Evolutionary conservation across 768 basidiomycete genomes (phyloP), one percentile per base, ranked within the genome.

Genomic region (Lyophyllum shimeji): DNA sequence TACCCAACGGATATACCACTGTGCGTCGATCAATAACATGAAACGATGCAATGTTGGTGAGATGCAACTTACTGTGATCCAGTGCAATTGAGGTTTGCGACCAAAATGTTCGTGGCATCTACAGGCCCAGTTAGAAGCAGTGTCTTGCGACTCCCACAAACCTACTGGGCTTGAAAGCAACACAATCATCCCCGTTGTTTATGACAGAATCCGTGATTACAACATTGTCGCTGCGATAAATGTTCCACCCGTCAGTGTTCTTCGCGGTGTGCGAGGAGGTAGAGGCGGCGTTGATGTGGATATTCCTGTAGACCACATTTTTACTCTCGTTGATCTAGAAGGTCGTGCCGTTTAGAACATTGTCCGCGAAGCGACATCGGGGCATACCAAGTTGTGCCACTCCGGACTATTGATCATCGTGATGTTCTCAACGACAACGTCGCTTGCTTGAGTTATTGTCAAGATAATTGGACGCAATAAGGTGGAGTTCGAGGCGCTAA

Each of bases 241-340:
- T 78, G 60, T 86, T 80, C 84, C 84, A 85, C 4, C 85, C 85
- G 61, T 86, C 84, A 6, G 82, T 83, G 58, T 85, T 84, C 23
- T 70, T 65, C 1, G 80, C 73, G 0, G 52, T 58, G 55, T 79
- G 68, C 8, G 68, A 71, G 6, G 78, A 79, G 13, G 73, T 80
- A 3, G 82, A 81, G 2, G 65, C 68, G 3, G 81, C 74, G 43
- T 68, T 70, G 51, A 85, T 75, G 8, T 73, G 78, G 29, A 83
- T 72, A 49, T 78, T 76, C 57, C 74, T 72, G 60, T 73, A 82
- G 1, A 74, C 65, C 18, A 84, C 71, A 53, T 78, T 71, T 48
- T 76, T 59, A 43, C 77, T 75, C 66, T 80, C 77, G 64, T 80
- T 79, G 3, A 82, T 74, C 78, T 81, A 25, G 13, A 45, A 5